These are phyloP conservation scores for Alternaria triticimaculans DNA, from an alignment of 2,329 filamentous ascomycete species.

Conservation along the genomic window DNA sequence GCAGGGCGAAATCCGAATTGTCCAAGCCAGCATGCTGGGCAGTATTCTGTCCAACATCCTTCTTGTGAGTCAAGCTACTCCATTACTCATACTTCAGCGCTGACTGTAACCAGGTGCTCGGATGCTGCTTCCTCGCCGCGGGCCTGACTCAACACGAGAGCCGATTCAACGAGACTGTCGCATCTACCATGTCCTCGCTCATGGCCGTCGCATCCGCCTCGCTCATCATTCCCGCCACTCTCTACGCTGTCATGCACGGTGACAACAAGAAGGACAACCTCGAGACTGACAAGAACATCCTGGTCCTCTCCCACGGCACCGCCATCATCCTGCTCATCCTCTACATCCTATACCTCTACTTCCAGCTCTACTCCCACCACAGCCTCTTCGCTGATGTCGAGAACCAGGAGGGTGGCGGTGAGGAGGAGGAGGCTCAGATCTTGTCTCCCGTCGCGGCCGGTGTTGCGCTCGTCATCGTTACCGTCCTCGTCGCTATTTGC, in stretches of 20 bases:
- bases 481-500: constrained; percentile 58
- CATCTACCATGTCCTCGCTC: constrained; percentile 74
- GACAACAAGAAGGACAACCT: constrained; percentile 46
- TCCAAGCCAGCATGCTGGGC: constrained; percentile 97
- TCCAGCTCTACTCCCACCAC: constrained; percentile 61
- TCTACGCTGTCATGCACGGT: constrained; percentile 56
- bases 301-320: constrained; percentile 60
- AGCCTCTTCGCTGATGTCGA: constrained; percentile 55
- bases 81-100: constrained; percentile 43
- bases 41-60: constrained; percentile 95
- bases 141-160: constrained; percentile 54
- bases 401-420: constrained; percentile 38
- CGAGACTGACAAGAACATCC: constrained; percentile 54
- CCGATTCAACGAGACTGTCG: constrained; percentile 75
- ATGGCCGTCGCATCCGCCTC: constrained; percentile 64
- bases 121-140: constrained; percentile 61
- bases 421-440: constrained; percentile 49
- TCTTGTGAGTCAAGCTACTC: constrained; percentile 60
- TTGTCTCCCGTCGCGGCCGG: constrained; percentile 55
- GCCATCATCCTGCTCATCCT: constrained; percentile 61
- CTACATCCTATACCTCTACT: constrained; percentile 62
- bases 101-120: constrained; percentile 59
- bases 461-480: constrained; percentile 56
- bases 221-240: constrained; percentile 61
- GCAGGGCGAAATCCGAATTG: constrained; percentile 87